Evolutionary conservation across 192 early-diverging fungal genomes (phyloP), one percentile per base, ranked within the genome.

Genomic region (Coemansia erecta): DNA sequence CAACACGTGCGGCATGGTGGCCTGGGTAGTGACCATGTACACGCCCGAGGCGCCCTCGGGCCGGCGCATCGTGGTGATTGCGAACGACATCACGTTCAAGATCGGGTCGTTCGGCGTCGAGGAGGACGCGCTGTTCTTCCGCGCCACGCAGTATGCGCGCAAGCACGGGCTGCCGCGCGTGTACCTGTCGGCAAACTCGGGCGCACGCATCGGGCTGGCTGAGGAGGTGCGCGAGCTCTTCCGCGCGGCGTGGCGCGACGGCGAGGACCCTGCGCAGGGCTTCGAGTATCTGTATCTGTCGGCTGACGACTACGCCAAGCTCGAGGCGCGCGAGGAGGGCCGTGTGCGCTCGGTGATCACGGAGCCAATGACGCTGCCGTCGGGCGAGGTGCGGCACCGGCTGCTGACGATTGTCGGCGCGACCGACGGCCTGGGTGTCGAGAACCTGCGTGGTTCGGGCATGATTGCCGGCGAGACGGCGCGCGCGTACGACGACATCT

Each of bases 181-280:
- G 15, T 99, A 98, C 80, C 74, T 99, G 26, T 95, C 94, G 52
- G 97, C 97, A 39, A 99, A 99, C 87, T 97, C 95, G 47, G 97
- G 97, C 58, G 97, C 97, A 8, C 88, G 97, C 53, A 99, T 99
- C 61, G 97, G 95, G 24, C 85, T 99, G 26, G 97, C 97, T 19
- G 91, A 91, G 58, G 97, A 99, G 81, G 82, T 98, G 13, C 86
- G 88, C 42, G 81, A 84, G 48, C 82, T 87, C 56, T 95, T 97
- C 86, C 92, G 85, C 44, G 84, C 89, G 45, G 87, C 89, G 44
- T 99, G 93, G 93, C 84, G 89, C 64, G 91, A 98, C 56, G 57
- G 70, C 24, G 63, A 65, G 17, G 88, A 95, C 72, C 94, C 94
- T 0, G 63, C 77, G 58, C 89, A 91, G 71, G 95, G 95, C 12